These are phyloP conservation scores for Zygotorulaspora florentina DNA, from an alignment of 805 yeast genomes.

Conservation along the genomic window DNA sequence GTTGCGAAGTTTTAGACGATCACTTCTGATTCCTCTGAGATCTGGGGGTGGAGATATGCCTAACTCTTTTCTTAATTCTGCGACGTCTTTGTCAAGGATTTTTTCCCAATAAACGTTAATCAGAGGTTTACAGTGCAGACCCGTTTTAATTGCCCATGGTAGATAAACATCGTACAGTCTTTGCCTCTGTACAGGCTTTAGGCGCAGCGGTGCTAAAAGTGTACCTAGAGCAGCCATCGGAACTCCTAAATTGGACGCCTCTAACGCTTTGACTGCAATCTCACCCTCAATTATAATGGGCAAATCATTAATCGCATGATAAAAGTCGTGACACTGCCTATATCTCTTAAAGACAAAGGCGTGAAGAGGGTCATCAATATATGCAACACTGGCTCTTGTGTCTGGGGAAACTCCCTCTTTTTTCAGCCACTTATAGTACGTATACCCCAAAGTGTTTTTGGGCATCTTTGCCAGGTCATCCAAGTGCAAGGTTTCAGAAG, in stretches of 20 bases:
- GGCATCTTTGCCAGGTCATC: conserved; percentile 59
- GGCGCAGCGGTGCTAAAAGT: conserved; percentile 77
- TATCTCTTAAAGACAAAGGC: conserved; percentile 93
- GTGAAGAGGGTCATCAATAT: conserved; percentile 81
- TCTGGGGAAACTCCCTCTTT: conserved; percentile 91
- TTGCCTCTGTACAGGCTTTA: conserved; percentile 57
- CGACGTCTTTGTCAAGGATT: conserved; percentile 63
- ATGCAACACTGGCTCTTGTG: conserved; percentile 82
- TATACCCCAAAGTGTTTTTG: conserved; percentile 65
- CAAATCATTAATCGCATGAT: conserved; percentile 84
- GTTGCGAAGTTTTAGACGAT: conserved; percentile 21
- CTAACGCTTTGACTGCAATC: conserved; percentile 86
- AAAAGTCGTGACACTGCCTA: conserved; percentile 95
- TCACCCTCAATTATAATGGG: conserved; percentile 97
- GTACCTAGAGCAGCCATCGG: conserved; percentile 97
- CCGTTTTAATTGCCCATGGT: conserved; percentile 83
- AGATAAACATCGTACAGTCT: conserved; percentile 66
- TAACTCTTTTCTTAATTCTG: conserved; percentile 64
- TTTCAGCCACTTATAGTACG: conserved; percentile 78
- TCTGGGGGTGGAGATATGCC: conserved; percentile 79
- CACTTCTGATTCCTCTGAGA: conserved; percentile 58
- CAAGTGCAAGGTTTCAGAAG: conserved; percentile 63
- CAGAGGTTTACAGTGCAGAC: conserved; percentile 67
- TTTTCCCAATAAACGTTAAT: conserved; percentile 93
- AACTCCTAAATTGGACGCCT: conserved; percentile 84